Evolutionary conservation across 805 yeast species (phyloP).

Genomic region (Kuraishia piskuri): DNA sequence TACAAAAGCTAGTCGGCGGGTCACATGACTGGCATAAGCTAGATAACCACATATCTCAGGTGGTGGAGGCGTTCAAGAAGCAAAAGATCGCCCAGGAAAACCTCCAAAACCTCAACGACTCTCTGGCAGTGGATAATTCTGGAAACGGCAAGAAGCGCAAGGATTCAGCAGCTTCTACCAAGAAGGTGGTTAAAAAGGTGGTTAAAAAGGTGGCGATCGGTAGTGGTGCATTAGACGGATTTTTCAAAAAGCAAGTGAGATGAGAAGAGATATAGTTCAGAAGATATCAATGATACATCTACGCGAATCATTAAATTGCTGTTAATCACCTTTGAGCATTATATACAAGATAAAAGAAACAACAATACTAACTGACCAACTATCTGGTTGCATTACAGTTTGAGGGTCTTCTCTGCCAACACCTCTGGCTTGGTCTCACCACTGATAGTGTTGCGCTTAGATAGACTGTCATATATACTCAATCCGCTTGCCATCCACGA

Average conservation of each 20-base stretch:
- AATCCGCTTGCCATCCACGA: conserved; percentile 69
- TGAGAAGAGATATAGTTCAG: background rate
- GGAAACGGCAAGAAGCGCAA: conserved; percentile 14
- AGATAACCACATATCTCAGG: conserved; percentile 11
- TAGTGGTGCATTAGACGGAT: conserved; percentile 63
- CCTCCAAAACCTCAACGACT: conserved; percentile 21
- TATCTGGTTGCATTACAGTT: background rate
- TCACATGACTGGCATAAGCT: conserved; percentile 13
- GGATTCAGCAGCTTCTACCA: conserved; percentile 14
- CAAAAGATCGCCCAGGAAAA: conserved; percentile 21
- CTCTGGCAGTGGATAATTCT: conserved; percentile 12
- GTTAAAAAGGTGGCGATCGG: conserved; percentile 40
- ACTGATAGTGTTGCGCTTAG: conserved; percentile 11
- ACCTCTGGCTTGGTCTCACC: conserved; percentile 5
- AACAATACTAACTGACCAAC: too few relatives aligned
- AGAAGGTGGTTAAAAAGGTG: conserved; percentile 21
- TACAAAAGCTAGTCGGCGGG: conserved; percentile 10
- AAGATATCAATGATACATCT: background rate
- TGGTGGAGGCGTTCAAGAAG: conserved; percentile 12
- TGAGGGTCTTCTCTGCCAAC: conserved; percentile 1
- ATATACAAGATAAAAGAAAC: background rate
- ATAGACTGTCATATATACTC: conserved; percentile 56
- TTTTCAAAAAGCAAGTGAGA: conserved; percentile 29
- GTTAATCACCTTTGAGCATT: background rate
- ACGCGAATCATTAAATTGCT: too few relatives aligned